Evolutionary conservation across 2,329 filamentous ascomycete species (phyloP), one percentile per base, ranked within the genome.

Genomic region (Colletotrichum sp.): DNA sequence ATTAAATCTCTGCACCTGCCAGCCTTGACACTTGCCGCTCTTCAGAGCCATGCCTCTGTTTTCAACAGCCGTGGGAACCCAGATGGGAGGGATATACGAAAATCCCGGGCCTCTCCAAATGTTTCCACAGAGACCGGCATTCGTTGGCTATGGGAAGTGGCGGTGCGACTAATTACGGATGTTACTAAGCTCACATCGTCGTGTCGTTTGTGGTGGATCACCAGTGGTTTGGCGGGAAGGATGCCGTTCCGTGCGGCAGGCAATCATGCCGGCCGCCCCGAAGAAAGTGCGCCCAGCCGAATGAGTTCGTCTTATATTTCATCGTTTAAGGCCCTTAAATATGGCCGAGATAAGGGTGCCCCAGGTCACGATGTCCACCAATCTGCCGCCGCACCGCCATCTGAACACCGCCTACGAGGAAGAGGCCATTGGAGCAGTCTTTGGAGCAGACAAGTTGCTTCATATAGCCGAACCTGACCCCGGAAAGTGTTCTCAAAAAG

Each of bases 161-260:
- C 36, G 4, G 63, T 52, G 18, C 39, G 26, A 6, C 26, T 39
- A 14, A 52, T 66, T 4, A 0, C 32, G 6, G 63, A 32, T 1
- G 18, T 4, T 16, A 32, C 63, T 0, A 3, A 5, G 2, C 63
- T 66, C 36, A 66, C 39, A 26, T 16, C 14, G 36, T 66, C 63
- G 13, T 16, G 63, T 24, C 39, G 63, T 30, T n/a, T 66, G 36
- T 66, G 18, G 39, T 66, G 10, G 63, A 66, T 66, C 21, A 66
- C 10, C 0, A 24, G 39, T 30, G 63, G 63, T 18, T 66, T 48
- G 4, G 63, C 63, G 8, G 63, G 39, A 30, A n/a, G 7, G 8
- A 4, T 39, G 24, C 63, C 18, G 12, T 52, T 66, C 16, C 63
- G 7, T 30, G 63, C 63, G 1, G 18, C 63, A 13, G 63, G 36